Percentiles rank a stretch among this genome's conserved stretches.
phyloP scores from a whole-genome alignment of 2,329 filamentous ascomycete species.

The Colletotrichum euphorbiae region DNA sequence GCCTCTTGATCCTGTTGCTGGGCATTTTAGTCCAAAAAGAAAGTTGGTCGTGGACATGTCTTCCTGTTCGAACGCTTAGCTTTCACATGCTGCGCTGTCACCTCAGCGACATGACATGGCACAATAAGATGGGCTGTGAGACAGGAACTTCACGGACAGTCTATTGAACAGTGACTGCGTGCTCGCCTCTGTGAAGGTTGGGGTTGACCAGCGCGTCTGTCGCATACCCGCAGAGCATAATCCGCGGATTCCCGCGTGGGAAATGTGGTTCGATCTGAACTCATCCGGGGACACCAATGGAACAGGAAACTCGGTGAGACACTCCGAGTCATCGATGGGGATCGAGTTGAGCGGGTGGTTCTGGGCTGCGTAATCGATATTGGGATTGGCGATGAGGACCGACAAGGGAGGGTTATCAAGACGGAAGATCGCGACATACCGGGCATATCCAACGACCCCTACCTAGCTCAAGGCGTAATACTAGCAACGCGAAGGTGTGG shows the following conservation, averaged over 20 bases:
- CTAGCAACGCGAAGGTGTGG: neutral
- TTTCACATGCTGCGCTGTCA: slow-evolving; percentile 7
- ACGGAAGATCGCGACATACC: neutral
- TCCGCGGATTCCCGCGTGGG: neutral
- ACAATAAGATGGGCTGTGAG: neutral
- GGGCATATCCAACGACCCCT: neutral
- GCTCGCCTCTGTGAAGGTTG: neutral
- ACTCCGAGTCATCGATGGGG: neutral
- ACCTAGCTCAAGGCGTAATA: too few species aligned
- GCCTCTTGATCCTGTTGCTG: neutral
- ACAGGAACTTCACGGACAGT: too few species aligned
- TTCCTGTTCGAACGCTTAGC: slow-evolving; percentile 16
- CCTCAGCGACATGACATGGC: slow-evolving; percentile 19
- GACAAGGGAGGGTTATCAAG: neutral
- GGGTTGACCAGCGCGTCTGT: neutral
- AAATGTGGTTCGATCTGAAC: neutral
- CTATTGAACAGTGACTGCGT: too few species aligned
- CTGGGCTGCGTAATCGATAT: neutral
- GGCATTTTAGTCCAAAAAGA: neutral
- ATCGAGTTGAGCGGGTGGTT: neutral
- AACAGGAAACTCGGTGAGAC: slow-evolving; percentile 14
- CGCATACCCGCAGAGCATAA: neutral
- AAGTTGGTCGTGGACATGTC: neutral
- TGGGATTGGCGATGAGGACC: neutral
- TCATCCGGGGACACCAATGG: neutral